phyloP scores from a whole-genome alignment of 306 rosid genomes.

The Vigna unguiculata region DNA sequence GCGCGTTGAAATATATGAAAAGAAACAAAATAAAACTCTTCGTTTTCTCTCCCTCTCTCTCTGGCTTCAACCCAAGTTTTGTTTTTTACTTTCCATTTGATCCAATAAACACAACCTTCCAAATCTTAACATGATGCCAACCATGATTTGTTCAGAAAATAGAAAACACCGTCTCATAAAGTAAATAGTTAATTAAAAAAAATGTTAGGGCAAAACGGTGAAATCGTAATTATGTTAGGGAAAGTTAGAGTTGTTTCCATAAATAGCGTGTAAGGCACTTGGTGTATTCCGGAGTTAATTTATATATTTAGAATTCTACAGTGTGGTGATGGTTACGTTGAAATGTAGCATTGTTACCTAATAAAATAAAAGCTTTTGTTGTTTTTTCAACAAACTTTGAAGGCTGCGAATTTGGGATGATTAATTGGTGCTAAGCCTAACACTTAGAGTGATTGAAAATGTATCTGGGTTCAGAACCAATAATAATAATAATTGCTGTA shows the following conservation, averaged over 20 bases:
- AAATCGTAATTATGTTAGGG: conserved; percentile 36
- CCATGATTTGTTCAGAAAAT: not conserved
- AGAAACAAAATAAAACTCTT: conserved; percentile 25
- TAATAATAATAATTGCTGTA: conserved; percentile 27
- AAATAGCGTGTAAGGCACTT: conserved; percentile 36
- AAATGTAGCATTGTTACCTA: conserved; percentile 13
- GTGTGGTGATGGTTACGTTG: conserved; percentile 7
- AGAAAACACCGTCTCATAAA: not conserved
- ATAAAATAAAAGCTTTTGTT: not conserved
- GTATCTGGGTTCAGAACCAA: conserved; percentile 44
- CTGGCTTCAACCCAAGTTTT: not conserved
- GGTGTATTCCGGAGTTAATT: not conserved
- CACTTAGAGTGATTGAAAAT: conserved; percentile 33
- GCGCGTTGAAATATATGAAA: conserved; percentile 51
- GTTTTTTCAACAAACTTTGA: conserved; percentile 45
- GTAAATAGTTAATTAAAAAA: not conserved
- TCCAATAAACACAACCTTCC: conserved; percentile 2
- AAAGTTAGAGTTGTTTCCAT: conserved; percentile 25
- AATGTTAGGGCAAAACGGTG: conserved; percentile 13
- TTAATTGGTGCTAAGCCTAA: conserved; percentile 53
- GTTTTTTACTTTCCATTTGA: not conserved
- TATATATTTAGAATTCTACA: not conserved
- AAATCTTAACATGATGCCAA: not conserved
- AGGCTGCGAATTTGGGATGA: conserved; percentile 26
- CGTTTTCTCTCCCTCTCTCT: not conserved